Base-by-base conservation (phyloP, 164 flowering plant genomes). In the Euptelea pleiosperma region DNA sequence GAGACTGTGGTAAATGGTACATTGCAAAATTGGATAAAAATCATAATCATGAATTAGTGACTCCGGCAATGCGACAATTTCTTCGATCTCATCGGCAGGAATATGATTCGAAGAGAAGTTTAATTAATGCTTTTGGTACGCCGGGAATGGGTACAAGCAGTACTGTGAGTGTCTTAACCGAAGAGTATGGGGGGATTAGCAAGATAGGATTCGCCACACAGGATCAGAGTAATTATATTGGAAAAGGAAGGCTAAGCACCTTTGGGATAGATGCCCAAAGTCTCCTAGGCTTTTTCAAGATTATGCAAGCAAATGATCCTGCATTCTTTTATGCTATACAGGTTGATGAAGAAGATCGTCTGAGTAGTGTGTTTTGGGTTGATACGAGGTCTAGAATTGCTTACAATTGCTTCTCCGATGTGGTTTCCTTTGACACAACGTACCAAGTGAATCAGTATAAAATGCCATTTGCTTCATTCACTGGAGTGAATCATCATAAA, bases 351-450 rank as follows among this genome's bases (percentile, higher is more conserved):
- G 77, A 76, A 51, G 72, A 67, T 34, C 54, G 75, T 33, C 54
- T 73, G 46, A 73, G 70, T 14, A 73, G 66, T 57, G 70, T 76
- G 18, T 77, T 77, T 44, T 77, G 81, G 81, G 75, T 57, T 61
- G 78, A 77, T 52, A 56, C 66, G 6, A 74, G 72, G 55, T 74
- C 75, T 14, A 71, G 76, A 54, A 47, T 64, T 25, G 73, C 71
- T 15, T 77, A 73, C 44, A 69, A 55, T 24, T 56, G 56, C 53
- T 77, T 77, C 46, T 62, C 62, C 12, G 81, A 74, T 51, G 74
- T 71, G 8, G 70, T 77, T 33, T 59, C 75, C 14, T 74, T 77
- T 60, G 81, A 77, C 57, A 74, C 75, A 12, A 68, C 76, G 6
- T 74, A 73, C 57, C 65, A 53, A 68, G 57, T 48, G 34, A 74